Conservation (phyloP, 208 protist species). For the Leishmania aethiopica region DNA sequence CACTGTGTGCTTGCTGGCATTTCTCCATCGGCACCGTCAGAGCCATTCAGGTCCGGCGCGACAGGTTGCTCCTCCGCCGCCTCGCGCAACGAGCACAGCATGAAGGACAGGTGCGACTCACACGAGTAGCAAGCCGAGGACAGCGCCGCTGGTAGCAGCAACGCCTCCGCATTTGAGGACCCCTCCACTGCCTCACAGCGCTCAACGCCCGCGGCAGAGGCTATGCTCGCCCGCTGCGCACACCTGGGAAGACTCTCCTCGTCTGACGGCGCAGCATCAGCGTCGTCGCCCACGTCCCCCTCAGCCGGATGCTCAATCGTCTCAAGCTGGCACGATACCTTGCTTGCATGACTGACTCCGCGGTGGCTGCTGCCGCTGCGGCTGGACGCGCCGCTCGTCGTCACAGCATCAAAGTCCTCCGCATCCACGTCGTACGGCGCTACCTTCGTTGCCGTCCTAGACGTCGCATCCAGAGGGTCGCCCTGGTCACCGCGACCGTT, state of each 20-base stretch:
- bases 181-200: not conserved
- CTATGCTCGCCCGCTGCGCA: not conserved
- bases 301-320: not conserved
- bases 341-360: not conserved
- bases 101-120: conserved; percentile 20
- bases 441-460: not conserved
- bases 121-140: conserved; percentile 10
- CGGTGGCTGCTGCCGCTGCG: not conserved
- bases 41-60: not conserved
- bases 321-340: not conserved
- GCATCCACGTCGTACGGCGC: conserved; percentile 30
- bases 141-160: not conserved
- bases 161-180: not conserved
- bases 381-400: not conserved
- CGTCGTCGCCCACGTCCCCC: not conserved
- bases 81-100: conserved; percentile 21
- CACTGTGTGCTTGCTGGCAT: not conserved
- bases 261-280: not conserved
- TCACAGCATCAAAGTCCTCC: conserved; percentile 8
- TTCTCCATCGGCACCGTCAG: not conserved
- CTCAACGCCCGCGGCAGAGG: not conserved
- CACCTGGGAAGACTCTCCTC: not conserved
- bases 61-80: not conserved
- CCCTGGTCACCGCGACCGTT: not conserved
- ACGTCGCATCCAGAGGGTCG: not conserved